A percentile compares a stretch with the other conserved stretches of the same genome.
Evolutionary conservation across 1,284 basidiomycete genomes (phyloP).

Genomic region (Flammula alnicola): DNA sequence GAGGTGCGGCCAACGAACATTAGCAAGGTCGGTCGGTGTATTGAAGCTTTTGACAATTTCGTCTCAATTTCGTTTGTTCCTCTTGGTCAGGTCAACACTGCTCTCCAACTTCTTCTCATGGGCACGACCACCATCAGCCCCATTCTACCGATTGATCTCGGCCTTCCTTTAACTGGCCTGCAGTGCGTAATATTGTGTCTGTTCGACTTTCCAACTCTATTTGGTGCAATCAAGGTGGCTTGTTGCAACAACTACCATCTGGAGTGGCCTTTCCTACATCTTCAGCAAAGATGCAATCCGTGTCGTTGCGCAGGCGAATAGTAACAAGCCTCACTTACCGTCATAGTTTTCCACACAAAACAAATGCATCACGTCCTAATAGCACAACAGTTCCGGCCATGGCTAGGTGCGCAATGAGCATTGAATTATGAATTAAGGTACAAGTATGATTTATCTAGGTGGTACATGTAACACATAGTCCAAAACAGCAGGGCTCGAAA

Average conservation of each 20-base stretch:
- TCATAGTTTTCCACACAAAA: constrained; percentile 8
- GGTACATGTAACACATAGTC: constrained; percentile 14
- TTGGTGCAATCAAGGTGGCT: constrained; percentile 63
- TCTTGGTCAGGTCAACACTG: constrained; percentile 90
- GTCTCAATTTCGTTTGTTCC: neutral
- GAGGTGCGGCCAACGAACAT: constrained; percentile 91
- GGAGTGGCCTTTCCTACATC: constrained; percentile 91
- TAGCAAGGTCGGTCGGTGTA: constrained; percentile 71
- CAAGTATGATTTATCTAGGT: constrained; percentile 19
- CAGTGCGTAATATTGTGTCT: constrained; percentile 39
- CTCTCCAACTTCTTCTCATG: constrained; percentile 90
- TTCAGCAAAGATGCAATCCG: constrained; percentile 76
- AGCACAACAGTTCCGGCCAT: neutral
- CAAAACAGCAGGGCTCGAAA: constrained; percentile 20
- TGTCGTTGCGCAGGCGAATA: constrained; percentile 46
- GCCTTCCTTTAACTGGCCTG: constrained; percentile 54
- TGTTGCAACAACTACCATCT: constrained; percentile 89
- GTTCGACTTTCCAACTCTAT: neutral
- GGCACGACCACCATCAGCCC: constrained; percentile 87
- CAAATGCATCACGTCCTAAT: too few species aligned
- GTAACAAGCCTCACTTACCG: constrained; percentile 28
- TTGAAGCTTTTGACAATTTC: neutral
- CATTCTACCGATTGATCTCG: constrained; percentile 69
- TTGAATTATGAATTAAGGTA: constrained; percentile 13
- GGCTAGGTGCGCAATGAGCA: neutral